phyloP scores from a whole-genome alignment of 176 grass and related monocot species.

The Zea luxurians region DNA sequence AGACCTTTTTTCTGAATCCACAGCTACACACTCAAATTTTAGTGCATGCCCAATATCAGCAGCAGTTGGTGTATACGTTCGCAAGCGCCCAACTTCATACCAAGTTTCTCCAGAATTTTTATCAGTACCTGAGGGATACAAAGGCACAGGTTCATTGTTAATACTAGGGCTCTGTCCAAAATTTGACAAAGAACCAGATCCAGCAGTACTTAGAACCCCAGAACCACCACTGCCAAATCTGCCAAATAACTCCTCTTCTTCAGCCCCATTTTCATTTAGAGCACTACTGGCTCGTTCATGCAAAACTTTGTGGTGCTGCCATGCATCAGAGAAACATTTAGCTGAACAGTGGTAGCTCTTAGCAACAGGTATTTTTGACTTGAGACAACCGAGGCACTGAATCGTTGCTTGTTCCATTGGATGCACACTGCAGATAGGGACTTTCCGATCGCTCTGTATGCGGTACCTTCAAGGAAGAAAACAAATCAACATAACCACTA shows the following conservation, averaged over 20 bases:
- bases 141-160: constrained; percentile 58
- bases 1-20: constrained; percentile 63
- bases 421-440: constrained; percentile 85
- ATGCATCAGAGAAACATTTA: constrained; percentile 93
- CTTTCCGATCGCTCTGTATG: constrained; percentile 82
- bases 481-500: constrained; percentile 33
- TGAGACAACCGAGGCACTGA: constrained; percentile 90
- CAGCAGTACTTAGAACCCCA: constrained; percentile 44
- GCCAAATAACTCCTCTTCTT: constrained; percentile 94
- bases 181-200: constrained; percentile 60
- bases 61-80: constrained; percentile 82
- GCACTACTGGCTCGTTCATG: constrained; percentile 86
- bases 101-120: constrained; percentile 85
- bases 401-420: constrained; percentile 90
- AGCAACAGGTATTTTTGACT: constrained; percentile 90
- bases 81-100: constrained; percentile 76
- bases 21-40: constrained; percentile 85
- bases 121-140: constrained; percentile 55
- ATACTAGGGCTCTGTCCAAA: constrained; percentile 54
- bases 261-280: constrained; percentile 80
- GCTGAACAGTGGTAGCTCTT: constrained; percentile 96
- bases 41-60: constrained; percentile 98
- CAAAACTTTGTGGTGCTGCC: constrained; percentile 90
- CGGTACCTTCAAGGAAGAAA: constrained; percentile 71
- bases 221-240: constrained; percentile 59